Evolutionary conservation across 306 rosid species (phyloP), one percentile per base, ranked within the genome.

Genomic region (Luffa aegyptiaca): DNA sequence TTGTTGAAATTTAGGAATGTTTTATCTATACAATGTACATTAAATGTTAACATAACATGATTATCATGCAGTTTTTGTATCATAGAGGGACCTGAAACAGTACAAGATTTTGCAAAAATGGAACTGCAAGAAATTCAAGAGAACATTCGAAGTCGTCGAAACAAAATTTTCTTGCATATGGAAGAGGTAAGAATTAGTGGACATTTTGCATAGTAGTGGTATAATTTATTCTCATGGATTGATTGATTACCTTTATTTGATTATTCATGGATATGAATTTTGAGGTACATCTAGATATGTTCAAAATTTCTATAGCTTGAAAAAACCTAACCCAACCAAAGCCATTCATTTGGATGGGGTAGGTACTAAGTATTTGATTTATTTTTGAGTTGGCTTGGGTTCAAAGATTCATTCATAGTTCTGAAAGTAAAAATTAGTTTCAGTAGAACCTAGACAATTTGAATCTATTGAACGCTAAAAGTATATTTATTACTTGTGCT

Each of bases 71-170:
- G 97, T 63, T 95, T 95, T 68, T 95, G 99, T 84, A 95, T 95
- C 80, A 95, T 95, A 62, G 99, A 95, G 86, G 99, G 97, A 33
- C 99, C 97, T 1, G 97, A 91, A 86, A 89, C 97, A 4, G 99
- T 90, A 35, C 91, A 89, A 80, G 97, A 88, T 80, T 93, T 95
- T 82, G 97, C 86, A 45, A 90, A 89, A 82, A 92, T 95, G 99
- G 96, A 95, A 73, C 72, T 95, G 51, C 97, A 86, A 77, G 99
- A 95, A 78, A 95, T 95, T 83, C 91, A 90, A 83, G 97, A 93
- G 44, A 92, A 93, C 78, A 87, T 95, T 83, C 87, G 99, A 69
- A 95, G 97, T 79, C 89, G 99, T 33, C 87, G 99, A 76, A 95
- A 95, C 92, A 95, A 95, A 51, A 91, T 95, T 48, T 95, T 95